Base-by-base conservation (phyloP, 2,329 filamentous ascomycete genomes). In the Aspergillus carbonarius region DNA sequence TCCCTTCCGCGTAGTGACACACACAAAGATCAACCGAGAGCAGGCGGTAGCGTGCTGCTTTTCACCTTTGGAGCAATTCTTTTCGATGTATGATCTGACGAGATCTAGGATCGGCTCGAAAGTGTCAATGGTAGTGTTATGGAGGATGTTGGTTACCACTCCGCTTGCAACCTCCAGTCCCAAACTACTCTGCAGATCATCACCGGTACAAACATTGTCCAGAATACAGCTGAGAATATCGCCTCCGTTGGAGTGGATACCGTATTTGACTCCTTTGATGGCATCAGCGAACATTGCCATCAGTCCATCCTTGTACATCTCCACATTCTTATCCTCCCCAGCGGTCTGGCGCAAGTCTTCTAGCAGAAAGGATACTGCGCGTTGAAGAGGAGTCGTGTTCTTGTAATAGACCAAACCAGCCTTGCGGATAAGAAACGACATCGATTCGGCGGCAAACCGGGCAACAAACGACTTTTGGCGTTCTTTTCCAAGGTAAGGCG, bases 261-360 rank as follows among this genome's bases (percentile, higher is more conserved):
- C 81, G 51, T 79, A 73, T 62, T 87, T 84, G 30, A 88, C 76
- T 25, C 86, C 86, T 66, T 86, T 85, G 54, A 87, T 83, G 8
- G 93, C 88, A 74, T 98, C 93, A 4, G 92, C 88, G 69, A 97
- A 91, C 81, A 98, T 88, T 17, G 87, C 90, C 91, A 96, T 97
- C 47, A 97, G 76, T 56, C 93, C 95, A 71, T 96, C 88, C 62
- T 89, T 88, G 72, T 96, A 96, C 13, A 92, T 81, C 47, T 71
- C 66, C 37, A 74, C 69, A 55, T 71, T 71, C 42, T 74, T 75
- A 5, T 65, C 64, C 32, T 74, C 73, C 8, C 66, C 66, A 8
- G 66, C 66, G 10, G 70, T 61, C 48, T 73, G 67, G 17, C 67
- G 73, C 52, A 96, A 79, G 69, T 96, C 91, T 10, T 85, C 77